phyloP scores from a whole-genome alignment of 2,329 filamentous ascomycete species.

The Amesomyces nigricolor region DNA sequence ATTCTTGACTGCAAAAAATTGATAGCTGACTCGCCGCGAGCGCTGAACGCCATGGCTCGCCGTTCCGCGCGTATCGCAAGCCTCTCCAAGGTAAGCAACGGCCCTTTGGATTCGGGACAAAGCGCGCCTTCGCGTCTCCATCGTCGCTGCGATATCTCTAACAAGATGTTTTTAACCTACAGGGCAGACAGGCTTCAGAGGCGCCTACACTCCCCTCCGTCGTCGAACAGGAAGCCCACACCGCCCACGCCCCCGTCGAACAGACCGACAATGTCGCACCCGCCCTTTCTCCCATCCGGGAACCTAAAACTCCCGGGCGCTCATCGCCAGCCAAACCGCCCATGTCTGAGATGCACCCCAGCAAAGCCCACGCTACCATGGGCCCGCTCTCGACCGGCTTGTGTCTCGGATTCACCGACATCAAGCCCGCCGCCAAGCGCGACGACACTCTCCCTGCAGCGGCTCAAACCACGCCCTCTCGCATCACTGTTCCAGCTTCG shows the following conservation, averaged over 20 bases:
- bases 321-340: constrained; percentile 63
- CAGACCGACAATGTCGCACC: constrained; percentile 19
- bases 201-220: constrained; percentile 37
- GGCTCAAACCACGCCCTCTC: constrained; percentile 59
- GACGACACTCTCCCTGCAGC: constrained; percentile 36
- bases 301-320: constrained; percentile 54
- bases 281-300: constrained; percentile 34
- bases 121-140: neutral
- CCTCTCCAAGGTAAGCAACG: constrained; percentile 33
- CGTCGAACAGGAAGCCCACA: constrained; percentile 39
- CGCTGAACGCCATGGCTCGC: constrained; percentile 32
- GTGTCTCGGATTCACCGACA: constrained; percentile 74
- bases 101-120: neutral
- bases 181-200: constrained; percentile 25
- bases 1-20: neutral
- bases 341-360: constrained; percentile 84
- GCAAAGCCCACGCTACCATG: constrained; percentile 70
- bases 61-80: constrained; percentile 42
- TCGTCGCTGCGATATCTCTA: neutral
- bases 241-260: constrained; percentile 20
- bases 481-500: constrained; percentile 48
- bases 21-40: neutral
- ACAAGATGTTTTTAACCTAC: neutral
- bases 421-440: constrained; percentile 52
- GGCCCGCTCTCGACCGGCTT: constrained; percentile 74